A percentile compares a stretch with the other conserved stretches of the same genome.
Conservation (phyloP, 768 basidiomycete genomes). For the Mrakia gelida region DNA sequence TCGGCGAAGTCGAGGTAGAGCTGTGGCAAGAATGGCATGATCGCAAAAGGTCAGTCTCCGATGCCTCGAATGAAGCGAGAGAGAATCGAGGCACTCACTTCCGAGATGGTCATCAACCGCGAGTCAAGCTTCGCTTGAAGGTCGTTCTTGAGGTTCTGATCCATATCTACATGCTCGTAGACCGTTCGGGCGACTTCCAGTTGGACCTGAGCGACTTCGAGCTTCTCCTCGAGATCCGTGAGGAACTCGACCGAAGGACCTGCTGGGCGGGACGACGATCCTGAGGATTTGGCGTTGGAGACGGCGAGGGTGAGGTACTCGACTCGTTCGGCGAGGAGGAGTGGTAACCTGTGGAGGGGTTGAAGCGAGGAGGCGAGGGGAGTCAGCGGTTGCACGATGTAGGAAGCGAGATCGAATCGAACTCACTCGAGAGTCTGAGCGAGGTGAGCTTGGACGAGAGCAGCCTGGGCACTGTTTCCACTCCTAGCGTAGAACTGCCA, state of each 20-base stretch:
- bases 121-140: slow-evolving; percentile 39
- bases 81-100: slow-evolving; percentile 53
- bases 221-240: slow-evolving; percentile 89
- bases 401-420: not conserved
- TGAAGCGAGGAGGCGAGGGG: not conserved
- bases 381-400: not conserved
- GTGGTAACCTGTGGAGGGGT: slow-evolving; percentile 33
- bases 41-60: not conserved
- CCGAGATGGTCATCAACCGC: slow-evolving; percentile 69
- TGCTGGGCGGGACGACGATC: slow-evolving; percentile 70
- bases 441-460: slow-evolving; percentile 72
- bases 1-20: slow-evolving; percentile 83
- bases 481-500: slow-evolving; percentile 98
- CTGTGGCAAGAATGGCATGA: slow-evolving; percentile 46
- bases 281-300: slow-evolving; percentile 84
- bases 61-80: not conserved
- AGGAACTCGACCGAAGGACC: slow-evolving; percentile 85
- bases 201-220: slow-evolving; percentile 95
- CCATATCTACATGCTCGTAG: slow-evolving; percentile 47
- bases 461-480: slow-evolving; percentile 78
- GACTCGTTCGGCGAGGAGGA: slow-evolving; percentile 63
- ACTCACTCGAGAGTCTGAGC: slow-evolving; percentile 79
- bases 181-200: slow-evolving; percentile 73
- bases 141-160: slow-evolving; percentile 40
- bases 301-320: slow-evolving; percentile 92